Evolutionary conservation across 768 basidiomycete species (phyloP).

Genomic region (Zangia roseola): DNA sequence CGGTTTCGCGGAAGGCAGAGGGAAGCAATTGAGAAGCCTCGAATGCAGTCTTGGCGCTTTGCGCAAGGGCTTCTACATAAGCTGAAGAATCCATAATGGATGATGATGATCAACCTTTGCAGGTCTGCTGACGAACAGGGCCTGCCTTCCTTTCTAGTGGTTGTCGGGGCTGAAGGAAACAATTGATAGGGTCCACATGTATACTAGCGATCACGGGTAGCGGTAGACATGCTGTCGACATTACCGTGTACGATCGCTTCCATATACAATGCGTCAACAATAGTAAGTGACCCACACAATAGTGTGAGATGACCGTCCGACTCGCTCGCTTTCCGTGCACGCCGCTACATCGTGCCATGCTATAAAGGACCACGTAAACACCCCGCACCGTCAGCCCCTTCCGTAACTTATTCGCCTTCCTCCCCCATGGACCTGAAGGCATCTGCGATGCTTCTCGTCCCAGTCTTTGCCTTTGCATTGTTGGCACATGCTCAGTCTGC

Average conservation of each 20-base stretch:
- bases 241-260: too few relatives aligned
- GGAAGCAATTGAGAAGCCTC: constrained; percentile 82
- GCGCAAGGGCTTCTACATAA: constrained; percentile 62
- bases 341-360: constrained; percentile 5
- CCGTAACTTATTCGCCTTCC: constrained; percentile 10
- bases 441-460: constrained; percentile 5
- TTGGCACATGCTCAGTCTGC: constrained; percentile 23
- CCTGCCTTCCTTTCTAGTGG: too few relatives aligned
- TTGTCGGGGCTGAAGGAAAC: too few relatives aligned
- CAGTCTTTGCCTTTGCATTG: constrained; percentile 1
- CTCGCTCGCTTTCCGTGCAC: neutral
- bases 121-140: too few relatives aligned
- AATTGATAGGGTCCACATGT: too few relatives aligned
- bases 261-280: neutral
- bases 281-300: constrained; percentile 4
- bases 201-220: too few relatives aligned
- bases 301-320: constrained; percentile 1
- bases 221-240: too few relatives aligned
- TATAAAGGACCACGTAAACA: neutral
- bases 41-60: constrained; percentile 79
- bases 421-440: constrained; percentile 21
- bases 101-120: constrained; percentile 2
- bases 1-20: constrained; percentile 62
- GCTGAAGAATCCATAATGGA: constrained; percentile 12
- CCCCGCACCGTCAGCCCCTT: neutral